Conservation (phyloP, 495 filamentous ascomycete species). For the Trichoderma gamsii region DNA sequence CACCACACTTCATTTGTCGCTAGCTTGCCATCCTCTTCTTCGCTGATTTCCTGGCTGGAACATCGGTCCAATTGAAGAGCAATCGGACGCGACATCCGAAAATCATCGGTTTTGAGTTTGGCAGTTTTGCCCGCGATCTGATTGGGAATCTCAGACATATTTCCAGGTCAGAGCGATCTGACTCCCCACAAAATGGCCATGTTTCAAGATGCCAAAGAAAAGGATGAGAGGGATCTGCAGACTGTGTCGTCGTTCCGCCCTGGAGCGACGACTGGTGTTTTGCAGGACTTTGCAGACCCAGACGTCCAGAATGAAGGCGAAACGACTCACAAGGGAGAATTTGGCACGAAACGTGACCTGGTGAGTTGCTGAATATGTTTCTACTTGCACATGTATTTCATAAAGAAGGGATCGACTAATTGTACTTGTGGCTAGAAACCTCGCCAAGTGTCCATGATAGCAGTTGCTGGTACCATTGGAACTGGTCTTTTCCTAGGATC, state of each 20-base stretch:
- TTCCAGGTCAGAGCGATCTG: background rate
- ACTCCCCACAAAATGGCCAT: background rate
- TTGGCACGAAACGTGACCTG: background rate
- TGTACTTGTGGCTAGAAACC: background rate
- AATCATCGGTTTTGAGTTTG: background rate
- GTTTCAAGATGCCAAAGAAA: background rate
- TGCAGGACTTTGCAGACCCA: background rate
- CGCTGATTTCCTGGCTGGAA: background rate
- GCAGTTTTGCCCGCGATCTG: background rate
- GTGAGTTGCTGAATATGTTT: background rate
- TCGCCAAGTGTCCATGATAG: constrained; percentile 9
- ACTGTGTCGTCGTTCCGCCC: background rate
- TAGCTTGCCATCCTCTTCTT: background rate
- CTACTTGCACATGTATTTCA: background rate
- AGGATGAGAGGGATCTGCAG: background rate
- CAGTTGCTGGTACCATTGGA: background rate
- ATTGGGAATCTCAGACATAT: background rate
- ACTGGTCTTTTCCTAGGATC: constrained; percentile 2
- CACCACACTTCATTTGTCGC: background rate
- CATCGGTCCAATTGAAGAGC: background rate
- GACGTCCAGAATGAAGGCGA: constrained; percentile 7
- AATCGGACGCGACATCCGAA: background rate
- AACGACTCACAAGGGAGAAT: constrained; percentile 5
- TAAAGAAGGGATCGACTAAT: background rate
- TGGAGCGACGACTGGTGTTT: background rate